Evolutionary conservation across 345 rosid genomes (phyloP).

Genomic region (Linum usitatissimum): DNA sequence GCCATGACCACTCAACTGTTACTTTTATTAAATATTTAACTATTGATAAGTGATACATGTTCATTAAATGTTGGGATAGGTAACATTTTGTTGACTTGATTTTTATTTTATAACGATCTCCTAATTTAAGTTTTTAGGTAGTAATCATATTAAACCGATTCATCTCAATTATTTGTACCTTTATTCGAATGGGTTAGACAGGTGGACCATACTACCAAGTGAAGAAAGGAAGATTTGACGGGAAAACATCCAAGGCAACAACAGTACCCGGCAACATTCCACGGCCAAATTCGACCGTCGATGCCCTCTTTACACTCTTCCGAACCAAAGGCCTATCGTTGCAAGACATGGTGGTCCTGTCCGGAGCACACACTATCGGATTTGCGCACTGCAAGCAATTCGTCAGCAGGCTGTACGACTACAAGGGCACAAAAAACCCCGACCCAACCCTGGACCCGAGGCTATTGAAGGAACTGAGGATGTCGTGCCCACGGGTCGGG

Average conservation of each 20-base stretch:
- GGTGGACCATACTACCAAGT: neutral
- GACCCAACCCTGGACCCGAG: conserved; percentile 52
- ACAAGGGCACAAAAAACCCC: conserved; percentile 41
- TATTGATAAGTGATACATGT: no score
- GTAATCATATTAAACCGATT: no score
- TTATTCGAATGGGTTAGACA: neutral
- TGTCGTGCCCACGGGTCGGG: conserved; percentile 55
- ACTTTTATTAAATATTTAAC: no score
- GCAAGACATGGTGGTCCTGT: conserved; percentile 59
- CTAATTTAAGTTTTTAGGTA: no score
- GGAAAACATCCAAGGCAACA: neutral
- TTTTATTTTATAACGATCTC: no score
- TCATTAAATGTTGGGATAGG: no score
- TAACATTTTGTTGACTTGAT: no score
- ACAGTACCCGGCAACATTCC: neutral
- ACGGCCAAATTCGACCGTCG: neutral
- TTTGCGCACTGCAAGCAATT: conserved; percentile 67
- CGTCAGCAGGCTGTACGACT: conserved; percentile 46
- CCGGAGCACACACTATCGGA: conserved; percentile 82
- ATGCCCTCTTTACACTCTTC: neutral
- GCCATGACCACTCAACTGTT: no score
- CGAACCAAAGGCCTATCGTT: conserved; percentile 51
- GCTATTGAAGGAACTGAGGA: conserved; percentile 52
- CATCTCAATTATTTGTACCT: no score
- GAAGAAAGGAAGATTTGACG: neutral